A percentile compares a stretch with the other conserved stretches of the same genome.
phyloP scores from a whole-genome alignment of 257 asterid genomes.

The Solanum piurae region DNA sequence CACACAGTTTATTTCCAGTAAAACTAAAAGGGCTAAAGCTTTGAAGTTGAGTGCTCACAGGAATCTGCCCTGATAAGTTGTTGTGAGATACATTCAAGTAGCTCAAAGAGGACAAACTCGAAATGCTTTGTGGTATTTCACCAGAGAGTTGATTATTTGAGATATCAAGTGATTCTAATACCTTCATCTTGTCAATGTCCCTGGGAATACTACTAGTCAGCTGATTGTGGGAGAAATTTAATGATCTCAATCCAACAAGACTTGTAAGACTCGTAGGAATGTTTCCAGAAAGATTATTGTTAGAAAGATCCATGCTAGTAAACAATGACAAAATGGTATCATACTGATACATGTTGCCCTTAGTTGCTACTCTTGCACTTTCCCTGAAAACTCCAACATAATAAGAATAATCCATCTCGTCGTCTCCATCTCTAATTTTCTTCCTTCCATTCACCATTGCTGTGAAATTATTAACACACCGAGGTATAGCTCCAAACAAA shows the following conservation, averaged over 20 bases:
- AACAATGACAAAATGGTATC: constrained; percentile 9
- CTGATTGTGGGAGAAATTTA: constrained; percentile 22
- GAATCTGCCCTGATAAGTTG: constrained; percentile 12
- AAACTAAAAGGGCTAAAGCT: not conserved
- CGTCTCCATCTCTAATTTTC: not conserved
- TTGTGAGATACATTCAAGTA: constrained; percentile 9
- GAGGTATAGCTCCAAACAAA: constrained; percentile 7
- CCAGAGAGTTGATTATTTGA: constrained; percentile 12
- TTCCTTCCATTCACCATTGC: constrained; percentile 17
- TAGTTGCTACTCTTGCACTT: constrained; percentile 10
- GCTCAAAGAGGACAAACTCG: not conserved
- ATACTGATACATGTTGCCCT: constrained; percentile 4
- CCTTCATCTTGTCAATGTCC: constrained; percentile 10
- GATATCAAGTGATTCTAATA: constrained; percentile 12
- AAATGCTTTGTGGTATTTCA: constrained; percentile 1
- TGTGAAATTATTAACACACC: constrained; percentile 19
- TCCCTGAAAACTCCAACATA: not conserved
- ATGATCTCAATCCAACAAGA: constrained; percentile 11
- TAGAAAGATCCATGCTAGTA: constrained; percentile 16
- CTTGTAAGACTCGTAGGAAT: constrained; percentile 19
- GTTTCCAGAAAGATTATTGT: constrained; percentile 14
- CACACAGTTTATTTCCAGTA: not conserved
- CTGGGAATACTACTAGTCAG: constrained; percentile 20
- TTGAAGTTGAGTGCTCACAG: constrained; percentile 9
- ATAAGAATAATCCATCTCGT: not conserved